Base-by-base conservation (phyloP, 176 grass and related monocot species). In the Aegilops speltoides region DNA sequence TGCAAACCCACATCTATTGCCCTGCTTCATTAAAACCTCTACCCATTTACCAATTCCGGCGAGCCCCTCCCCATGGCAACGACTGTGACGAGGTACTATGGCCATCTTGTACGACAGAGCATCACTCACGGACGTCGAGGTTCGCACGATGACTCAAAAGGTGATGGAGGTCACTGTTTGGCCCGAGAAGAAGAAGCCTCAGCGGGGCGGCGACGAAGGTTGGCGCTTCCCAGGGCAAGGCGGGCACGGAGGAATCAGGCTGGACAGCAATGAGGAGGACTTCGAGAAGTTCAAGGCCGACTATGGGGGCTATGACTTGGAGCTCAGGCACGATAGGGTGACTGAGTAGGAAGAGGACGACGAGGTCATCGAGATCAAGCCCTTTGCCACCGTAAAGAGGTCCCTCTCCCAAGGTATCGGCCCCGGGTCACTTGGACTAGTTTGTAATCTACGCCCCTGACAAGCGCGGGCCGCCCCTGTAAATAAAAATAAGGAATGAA, bases 121-220 rank as follows among this genome's bases (percentile, higher is more conserved):
- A 0, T 5, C 48, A 16, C 4, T 17, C 5, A 0, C 4, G 48
- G 5, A 52, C 48, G 15, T 5, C 15, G 0, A 52, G 14, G 5
- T 52, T 52, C 4, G 0, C 15, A 4, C 4, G 4, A 1, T 52
- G 15, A 52, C 15, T 1, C 14, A 16, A 1, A 52, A 17, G 15
- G 15, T 52, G 48, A 52, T 6, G 48, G 15, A 52, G 15, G 48
- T 25, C 8, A 11, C 10, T 24, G 2, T 90, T 32, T 97, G 89
- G 89, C 65, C 87, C 59, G 83, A 92, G 48, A 75, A 91, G 79
- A 97, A 97, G 82, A 87, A 92, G 84, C 33, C 80, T 40, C 67
- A 37, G 76, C 86, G 26, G 46, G 50, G 73, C 38, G 65, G 59
- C 73, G 54, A 38, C 23, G 77, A 26, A 22, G 77, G 34, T 75